These are phyloP conservation scores for Sporisorium scitamineum DNA, from an alignment of 1,284 basidiomycete genomes.

Conservation along the genomic window DNA sequence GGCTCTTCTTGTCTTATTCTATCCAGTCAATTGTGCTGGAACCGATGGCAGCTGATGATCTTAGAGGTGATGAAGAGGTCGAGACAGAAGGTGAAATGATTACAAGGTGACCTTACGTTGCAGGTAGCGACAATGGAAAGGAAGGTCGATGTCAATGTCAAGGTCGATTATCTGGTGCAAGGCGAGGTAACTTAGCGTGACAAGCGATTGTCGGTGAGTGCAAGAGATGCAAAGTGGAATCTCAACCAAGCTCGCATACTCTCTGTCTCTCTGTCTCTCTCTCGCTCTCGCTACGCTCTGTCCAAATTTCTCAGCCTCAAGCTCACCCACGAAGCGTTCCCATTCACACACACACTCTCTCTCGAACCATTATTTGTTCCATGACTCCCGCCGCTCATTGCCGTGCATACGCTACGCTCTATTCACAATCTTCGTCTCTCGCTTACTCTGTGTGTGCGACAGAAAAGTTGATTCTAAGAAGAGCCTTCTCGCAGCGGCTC, in stretches of 20 bases:
- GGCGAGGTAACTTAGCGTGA: neutral
- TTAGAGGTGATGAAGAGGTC: neutral
- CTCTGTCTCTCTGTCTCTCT: neutral
- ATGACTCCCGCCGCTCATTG: neutral
- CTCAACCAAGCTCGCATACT: constrained; percentile 28
- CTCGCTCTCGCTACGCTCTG: neutral
- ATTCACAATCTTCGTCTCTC: neutral
- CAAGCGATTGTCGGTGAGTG: no score
- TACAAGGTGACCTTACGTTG: neutral
- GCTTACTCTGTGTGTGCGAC: neutral
- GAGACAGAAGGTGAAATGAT: neutral
- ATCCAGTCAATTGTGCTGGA: neutral
- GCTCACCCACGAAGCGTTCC: neutral
- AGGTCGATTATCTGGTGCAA: neutral
- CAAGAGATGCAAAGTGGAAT: constrained; percentile 27
- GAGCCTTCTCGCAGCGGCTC: constrained; percentile 6
- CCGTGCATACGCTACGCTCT: neutral
- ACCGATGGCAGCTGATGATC: neutral
- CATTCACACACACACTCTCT: neutral
- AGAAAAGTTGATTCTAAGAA: neutral
- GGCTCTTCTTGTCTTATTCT: neutral
- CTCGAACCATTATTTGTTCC: neutral
- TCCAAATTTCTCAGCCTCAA: neutral
- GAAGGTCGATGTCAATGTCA: neutral
- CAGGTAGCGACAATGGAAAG: neutral